A percentile compares a stretch with the other conserved stretches of the same genome.
Conservation (phyloP, 2,329 filamentous ascomycete genomes). For the Thyridium curvatum region DNA sequence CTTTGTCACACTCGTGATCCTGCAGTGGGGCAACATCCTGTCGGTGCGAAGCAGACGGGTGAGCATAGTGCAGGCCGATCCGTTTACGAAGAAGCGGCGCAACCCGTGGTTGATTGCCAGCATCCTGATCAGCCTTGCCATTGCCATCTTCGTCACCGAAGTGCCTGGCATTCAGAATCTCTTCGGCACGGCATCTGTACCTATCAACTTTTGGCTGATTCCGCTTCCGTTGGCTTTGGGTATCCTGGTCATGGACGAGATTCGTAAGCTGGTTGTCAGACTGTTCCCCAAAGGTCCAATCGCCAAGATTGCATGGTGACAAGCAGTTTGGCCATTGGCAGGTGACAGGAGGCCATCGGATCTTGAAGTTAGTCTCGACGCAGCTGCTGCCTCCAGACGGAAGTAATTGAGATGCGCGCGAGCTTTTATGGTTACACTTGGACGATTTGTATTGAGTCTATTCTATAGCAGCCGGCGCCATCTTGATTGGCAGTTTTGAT, state of each 20-base stretch:
- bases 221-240: constrained; percentile 43
- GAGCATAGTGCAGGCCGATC: constrained; percentile 45
- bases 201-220: constrained; percentile 45
- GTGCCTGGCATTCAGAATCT: constrained; percentile 40
- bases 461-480: no score
- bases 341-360: no score
- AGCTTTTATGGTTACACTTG: no score
- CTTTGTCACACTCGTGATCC: constrained; percentile 46
- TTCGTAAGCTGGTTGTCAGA: constrained; percentile 42
- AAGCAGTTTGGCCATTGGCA: no score
- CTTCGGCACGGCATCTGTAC: constrained; percentile 42
- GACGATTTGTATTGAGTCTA: no score
- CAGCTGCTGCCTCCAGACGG: no score
- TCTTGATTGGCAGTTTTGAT: no score
- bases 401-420: no score
- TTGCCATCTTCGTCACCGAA: constrained; percentile 48
- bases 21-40: constrained; percentile 49
- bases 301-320: constrained; percentile 43
- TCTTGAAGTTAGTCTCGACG: no score
- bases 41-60: constrained; percentile 43
- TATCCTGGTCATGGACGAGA: constrained; percentile 44
- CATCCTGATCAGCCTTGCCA: constrained; percentile 38
- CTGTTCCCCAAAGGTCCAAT: constrained; percentile 35
- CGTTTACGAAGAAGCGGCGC: constrained; percentile 35
- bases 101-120: constrained; percentile 43